Base-by-base conservation (phyloP, 2,329 filamentous ascomycete genomes). In the Xylaria sp. region DNA sequence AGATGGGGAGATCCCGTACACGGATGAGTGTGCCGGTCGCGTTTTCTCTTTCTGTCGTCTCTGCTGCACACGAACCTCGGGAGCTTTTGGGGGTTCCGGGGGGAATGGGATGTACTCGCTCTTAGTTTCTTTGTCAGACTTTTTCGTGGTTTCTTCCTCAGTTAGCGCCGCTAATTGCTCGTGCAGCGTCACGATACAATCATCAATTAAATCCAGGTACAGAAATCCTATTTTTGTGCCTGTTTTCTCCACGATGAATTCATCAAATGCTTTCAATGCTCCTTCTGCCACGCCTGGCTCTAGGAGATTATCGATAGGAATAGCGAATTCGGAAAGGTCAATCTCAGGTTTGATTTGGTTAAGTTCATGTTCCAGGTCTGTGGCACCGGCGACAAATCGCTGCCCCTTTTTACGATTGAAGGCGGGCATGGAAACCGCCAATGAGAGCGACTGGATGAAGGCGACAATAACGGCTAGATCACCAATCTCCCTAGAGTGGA, bases 31-130 rank as follows among this genome's bases (percentile, higher is more conserved):
- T 0, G 74, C 65, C 3, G 79, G 81, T 0, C 83, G 81, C 0
- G 83, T 84, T 75, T 84, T 86, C 51, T 82, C 77, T 67, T 85
- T 86, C 48, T 80, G 66, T 25, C 72, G 78, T 27, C 79, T 79
- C 51, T 80, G 73, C 63, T 82, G 74, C 1, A 82, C 67, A 10
- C 66, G 70, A 0, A 76, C 32, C 23, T 78, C 76, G 5, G 53
- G 54, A 0, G 72, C 53, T 29, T 76, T 64, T 3, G 72, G 51
- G 1, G 72, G 40, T 6, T 75, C 69, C 0, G 66, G n/a, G 0
- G 73, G 66, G 5, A 74, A 42, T 0, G 76, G 71, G 1, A 75
- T 63, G 12, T 72, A 72, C 18, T 76, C 72, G 0, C 62, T 29
- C 18, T 77, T 68, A 9, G 6, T 35, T 18, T 47, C 21, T 60